These are phyloP conservation scores for Acanthamoeba comandoni DNA, from an alignment of 208 protist species.

Conservation along the genomic window DNA sequence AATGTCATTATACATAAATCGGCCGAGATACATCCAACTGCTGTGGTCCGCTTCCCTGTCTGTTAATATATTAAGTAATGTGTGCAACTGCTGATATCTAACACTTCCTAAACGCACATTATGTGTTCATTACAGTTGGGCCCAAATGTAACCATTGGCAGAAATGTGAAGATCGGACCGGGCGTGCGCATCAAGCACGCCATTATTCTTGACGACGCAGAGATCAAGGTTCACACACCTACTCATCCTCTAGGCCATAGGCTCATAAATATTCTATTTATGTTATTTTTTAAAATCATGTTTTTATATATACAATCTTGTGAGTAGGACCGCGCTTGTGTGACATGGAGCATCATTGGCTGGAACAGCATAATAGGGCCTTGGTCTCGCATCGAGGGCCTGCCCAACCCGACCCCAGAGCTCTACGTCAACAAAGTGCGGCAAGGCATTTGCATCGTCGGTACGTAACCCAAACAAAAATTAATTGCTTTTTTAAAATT, in stretches of 20 bases:
- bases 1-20: slow-evolving; percentile 83
- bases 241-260: background rate
- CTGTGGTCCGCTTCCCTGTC: slow-evolving; percentile 43
- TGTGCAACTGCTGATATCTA: background rate
- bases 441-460: slow-evolving; percentile 69
- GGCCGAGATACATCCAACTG: slow-evolving; percentile 80
- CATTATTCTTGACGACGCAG: slow-evolving; percentile 76
- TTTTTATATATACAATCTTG: background rate
- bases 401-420: slow-evolving; percentile 65
- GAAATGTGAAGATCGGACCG: slow-evolving; percentile 81
- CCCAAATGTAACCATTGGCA: slow-evolving; percentile 83
- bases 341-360: slow-evolving; percentile 72
- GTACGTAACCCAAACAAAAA: no score
- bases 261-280: background rate
- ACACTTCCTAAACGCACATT: background rate
- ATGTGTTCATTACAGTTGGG: slow-evolving; percentile 71
- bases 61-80: background rate
- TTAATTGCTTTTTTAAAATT: no score
- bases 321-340: slow-evolving; percentile 66
- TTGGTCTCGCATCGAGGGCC: slow-evolving; percentile 73
- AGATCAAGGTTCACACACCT: slow-evolving; percentile 62
- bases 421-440: slow-evolving; percentile 57
- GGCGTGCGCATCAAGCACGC: slow-evolving; percentile 79
- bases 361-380: slow-evolving; percentile 72
- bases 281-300: background rate